Evolutionary conservation across 2,329 filamentous ascomycete genomes (phyloP).

Genomic region (Colletotrichum godetiae): DNA sequence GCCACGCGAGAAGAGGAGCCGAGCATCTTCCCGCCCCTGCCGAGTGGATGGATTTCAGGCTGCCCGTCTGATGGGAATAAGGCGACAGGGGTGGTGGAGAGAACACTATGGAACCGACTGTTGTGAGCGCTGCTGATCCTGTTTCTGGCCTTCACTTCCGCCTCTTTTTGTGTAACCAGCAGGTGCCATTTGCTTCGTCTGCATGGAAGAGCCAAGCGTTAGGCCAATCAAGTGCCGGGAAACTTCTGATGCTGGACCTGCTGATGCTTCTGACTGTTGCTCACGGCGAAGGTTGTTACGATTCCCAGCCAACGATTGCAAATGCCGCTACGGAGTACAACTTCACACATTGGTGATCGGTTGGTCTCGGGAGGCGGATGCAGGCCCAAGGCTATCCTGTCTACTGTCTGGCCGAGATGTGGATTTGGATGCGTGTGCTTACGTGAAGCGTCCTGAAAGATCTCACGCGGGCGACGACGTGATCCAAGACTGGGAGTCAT

Average conservation of each 20-base stretch:
- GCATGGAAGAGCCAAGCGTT: background rate
- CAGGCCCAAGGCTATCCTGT: slow-evolving; percentile 13
- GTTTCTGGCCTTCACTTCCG: slow-evolving; percentile 19
- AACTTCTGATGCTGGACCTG: background rate
- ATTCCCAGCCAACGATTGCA: background rate
- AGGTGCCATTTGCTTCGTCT: slow-evolving; percentile 23
- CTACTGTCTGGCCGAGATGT: slow-evolving; percentile 8
- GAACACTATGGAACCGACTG: slow-evolving; percentile 21
- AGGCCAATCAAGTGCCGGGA: background rate
- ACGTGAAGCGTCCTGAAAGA: slow-evolving; percentile 32
- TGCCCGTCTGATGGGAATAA: slow-evolving; percentile 34
- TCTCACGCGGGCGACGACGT: slow-evolving; percentile 30
- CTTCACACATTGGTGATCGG: background rate
- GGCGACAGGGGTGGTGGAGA: slow-evolving; percentile 24
- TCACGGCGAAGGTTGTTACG: background rate
- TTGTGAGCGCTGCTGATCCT: slow-evolving; percentile 34
- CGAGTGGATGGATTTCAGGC: slow-evolving; percentile 36
- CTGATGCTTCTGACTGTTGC: slow-evolving; percentile 15
- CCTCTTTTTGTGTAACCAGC: slow-evolving; percentile 28
- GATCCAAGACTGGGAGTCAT: slow-evolving; percentile 24
- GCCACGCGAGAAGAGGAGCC: slow-evolving; percentile 38
- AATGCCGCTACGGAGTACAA: background rate
- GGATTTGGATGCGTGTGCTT: slow-evolving; percentile 25
- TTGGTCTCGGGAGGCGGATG: slow-evolving; percentile 13
- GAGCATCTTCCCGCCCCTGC: slow-evolving; percentile 36